Base-by-base conservation (phyloP, 495 filamentous ascomycete genomes). In the Podospora anserina region DNA sequence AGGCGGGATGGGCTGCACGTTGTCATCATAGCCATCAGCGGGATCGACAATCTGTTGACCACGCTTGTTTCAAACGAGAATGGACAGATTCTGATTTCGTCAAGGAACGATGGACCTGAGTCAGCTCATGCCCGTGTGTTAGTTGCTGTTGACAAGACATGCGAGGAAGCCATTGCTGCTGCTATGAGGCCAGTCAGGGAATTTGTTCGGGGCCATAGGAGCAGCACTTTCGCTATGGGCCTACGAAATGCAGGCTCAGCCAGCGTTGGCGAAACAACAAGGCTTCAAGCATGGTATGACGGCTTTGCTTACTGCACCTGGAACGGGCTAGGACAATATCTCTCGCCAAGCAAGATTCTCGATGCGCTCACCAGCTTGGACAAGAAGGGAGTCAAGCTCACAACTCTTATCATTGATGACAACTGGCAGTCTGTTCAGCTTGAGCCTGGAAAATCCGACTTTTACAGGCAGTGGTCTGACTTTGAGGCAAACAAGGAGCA, bases 381-480 rank as follows among this genome's bases (percentile, higher is more conserved):
- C 34, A 79, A 88, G 20, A 84, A 91, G 63, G 87, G 88, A 1
- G 91, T 99, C 71, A 87, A 88, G 13, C 85, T 97, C 55, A 87
- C 88, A 3, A 93, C 88, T 69, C 79, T 98, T 1, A 96, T 97
- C 67, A 95, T 97, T 65, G 94, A 98, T 71, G 95, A 99, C 75
- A 96, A 96, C 72, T 99, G 95, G 95, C 95, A 99, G 78, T 85
- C 89, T 20, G 82, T 97, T 32, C 84, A 88, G 73, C 82, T 83
- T 59, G 63, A 70, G 66, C 39, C 39, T 11, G 83, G 80, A 2
- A 65, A 78, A 5, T 70, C 77, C 49, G 79, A 85, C 70, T 82
- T 79, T 66, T 81, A 85, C 39, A 82, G 90, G 66, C 79, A 82
- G 11, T 86, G 81, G 87, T 84, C 79, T 70, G 86, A 77, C 77